Evolutionary conservation across 164 flowering plant species (phyloP), one percentile per base, ranked within the genome.

Genomic region (Macadamia tetraphylla): DNA sequence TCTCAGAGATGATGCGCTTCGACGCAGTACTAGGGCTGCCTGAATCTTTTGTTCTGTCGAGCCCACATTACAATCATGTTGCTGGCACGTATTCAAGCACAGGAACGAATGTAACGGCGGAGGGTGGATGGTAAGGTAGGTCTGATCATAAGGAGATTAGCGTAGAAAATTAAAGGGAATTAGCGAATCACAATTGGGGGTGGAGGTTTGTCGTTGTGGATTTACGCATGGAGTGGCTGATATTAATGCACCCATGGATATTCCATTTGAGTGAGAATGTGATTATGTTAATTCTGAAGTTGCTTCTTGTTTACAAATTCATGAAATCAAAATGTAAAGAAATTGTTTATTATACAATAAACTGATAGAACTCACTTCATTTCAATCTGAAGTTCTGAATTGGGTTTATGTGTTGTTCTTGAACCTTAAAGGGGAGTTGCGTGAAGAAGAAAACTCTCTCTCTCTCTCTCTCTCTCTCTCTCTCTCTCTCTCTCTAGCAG

Each of bases 91-190:
- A 60, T 87, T 88, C 69, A 91, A 88, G 60, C 78, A 75, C 49
- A 75, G 74, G 70, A 81, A 52, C 29, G 91, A 87, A 56, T 88
- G 89, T 60, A 31, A 67, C 1, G 85, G 84, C 7, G 90, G 88
- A 1, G 62, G 71, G 80, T 87, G 60, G 86, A 88, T 70, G 87
- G 85, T 0, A 74, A 75, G 52, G 74, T 66, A 9, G 72, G 81
- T 1, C 76, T 88, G 43, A 74, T 79, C 14, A 84, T 88, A 59
- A 85, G 85, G 73, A 73, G 88, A 52, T 61, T 88, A 35, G 87
- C 82, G 3, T 88, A 91, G 94, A 88, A 88, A 57, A 87, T 88
- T 43, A 83, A 91, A 60, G 94, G 94, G 11, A 83, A 88, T 66
- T 86, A 88, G 76, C 78, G 76, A 67, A 82, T 88, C 11, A 23